Base-by-base conservation (phyloP, 495 filamentous ascomycete species). In the Amphirosellinia nigrospora region DNA sequence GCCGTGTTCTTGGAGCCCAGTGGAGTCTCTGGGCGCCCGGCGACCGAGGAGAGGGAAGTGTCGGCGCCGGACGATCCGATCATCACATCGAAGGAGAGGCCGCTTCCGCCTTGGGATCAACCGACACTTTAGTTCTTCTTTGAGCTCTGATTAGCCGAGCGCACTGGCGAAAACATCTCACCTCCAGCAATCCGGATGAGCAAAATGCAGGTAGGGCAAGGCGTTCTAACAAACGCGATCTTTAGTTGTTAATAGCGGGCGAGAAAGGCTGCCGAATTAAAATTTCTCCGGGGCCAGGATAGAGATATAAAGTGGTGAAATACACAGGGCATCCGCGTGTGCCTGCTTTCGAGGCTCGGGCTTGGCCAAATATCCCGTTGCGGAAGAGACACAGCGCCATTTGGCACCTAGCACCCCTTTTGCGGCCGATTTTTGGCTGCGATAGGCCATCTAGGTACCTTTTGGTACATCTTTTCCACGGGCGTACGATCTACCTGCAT, bases 11-110 rank as follows among this genome's bases (percentile, higher is more conserved):
- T 69, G 66, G 66, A 53, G 34, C 45, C 28, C 48, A 39, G 58
- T 45, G 56, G 45, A 62, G 56, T 62, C 56, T 53, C 56, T 41
- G 66, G 62, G 30, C 46, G 53, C 45, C 59, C 58, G 46, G 66
- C 45, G 56, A 50, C 66, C 58, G 66, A 62, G 56, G 43, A 34
- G 39, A 55, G 36, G 21, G 56, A 43, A 19, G 30, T 30, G 63
- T 65, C 34, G 46, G 63, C 63, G 56, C 58, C 58, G 66, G 66
- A 69, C 43, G 66, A 62, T 62, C 56, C 66, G 56, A 50, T 23
- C 66, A 69, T 69, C n/a, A 69, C 56, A 52, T 53, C 66, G 46
- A 61, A 69, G 63, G 56, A 69, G 56, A 69, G 46, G 43, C 59
- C 66, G 53, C 45, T 62, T 69, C 45, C 66, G 66, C 53, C 53